Conservation (phyloP, 768 basidiomycete species). For the Serendipita vermifera region DNA sequence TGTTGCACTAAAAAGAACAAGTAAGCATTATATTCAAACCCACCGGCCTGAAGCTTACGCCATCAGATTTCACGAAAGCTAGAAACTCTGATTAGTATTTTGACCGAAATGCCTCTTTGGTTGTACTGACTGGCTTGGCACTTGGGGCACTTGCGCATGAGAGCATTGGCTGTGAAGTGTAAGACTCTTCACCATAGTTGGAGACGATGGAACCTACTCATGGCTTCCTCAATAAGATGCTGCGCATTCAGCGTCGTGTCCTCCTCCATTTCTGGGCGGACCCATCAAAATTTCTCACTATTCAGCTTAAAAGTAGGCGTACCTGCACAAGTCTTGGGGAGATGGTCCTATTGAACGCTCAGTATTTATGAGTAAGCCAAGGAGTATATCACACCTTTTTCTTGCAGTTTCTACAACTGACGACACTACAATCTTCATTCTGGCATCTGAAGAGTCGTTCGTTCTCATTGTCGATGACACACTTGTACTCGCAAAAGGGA, state of each 20-base stretch:
- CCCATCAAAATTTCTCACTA: not conserved
- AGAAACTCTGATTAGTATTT: no score
- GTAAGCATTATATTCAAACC: not conserved
- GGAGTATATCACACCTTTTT: constrained; percentile 33
- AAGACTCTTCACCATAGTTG: not conserved
- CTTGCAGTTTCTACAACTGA: constrained; percentile 73
- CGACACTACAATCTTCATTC: constrained; percentile 46
- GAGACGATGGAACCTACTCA: constrained; percentile 44
- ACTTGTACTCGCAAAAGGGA: constrained; percentile 80
- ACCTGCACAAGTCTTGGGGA: constrained; percentile 74
- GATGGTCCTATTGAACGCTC: constrained; percentile 45
- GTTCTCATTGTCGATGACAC: constrained; percentile 54
- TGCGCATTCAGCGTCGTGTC: constrained; percentile 62
- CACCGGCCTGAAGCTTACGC: constrained; percentile 35
- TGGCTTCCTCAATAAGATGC: constrained; percentile 81
- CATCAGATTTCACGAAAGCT: constrained; percentile 71
- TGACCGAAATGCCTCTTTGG: constrained; percentile 8
- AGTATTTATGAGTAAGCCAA: constrained; percentile 4
- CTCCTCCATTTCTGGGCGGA: constrained; percentile 48
- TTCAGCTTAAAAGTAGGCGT: not conserved
- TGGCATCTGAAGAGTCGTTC: constrained; percentile 53
- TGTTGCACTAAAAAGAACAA: constrained; percentile 59
- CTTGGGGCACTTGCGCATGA: constrained; percentile 81
- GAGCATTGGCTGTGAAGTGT: constrained; percentile 43
- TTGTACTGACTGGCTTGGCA: constrained; percentile 54